Base-by-base conservation (phyloP, 768 basidiomycete species). In the Mycena filopes region DNA sequence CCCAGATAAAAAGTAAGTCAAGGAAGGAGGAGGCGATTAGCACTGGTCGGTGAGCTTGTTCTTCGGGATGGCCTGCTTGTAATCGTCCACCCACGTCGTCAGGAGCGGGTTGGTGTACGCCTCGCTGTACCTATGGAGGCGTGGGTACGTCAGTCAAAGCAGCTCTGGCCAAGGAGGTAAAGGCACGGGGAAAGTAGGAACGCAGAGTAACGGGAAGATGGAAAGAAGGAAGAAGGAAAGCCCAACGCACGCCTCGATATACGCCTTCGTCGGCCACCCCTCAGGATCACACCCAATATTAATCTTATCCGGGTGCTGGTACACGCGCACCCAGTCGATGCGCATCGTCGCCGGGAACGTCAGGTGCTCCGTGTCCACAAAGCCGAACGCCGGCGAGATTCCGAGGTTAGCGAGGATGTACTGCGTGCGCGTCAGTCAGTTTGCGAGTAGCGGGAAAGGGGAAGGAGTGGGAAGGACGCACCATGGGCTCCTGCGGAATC, bases 311-410 rank as follows among this genome's bases (percentile, higher is more conserved):
- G 78, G 72, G 15, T 80, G 81, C 69, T 90, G 89, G 68, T 90
- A 91, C 20, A 98, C 91, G 2, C 95, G 87, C 56, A 96, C 87
- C 65, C 89, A 96, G 72, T 97, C 95, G 55, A 96, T 79, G 63
- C 80, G 80, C 92, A 96, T 90, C 33, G 80, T 81, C 16, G 86
- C 75, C 3, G 87, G 87, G 71, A 90, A 83, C 16, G 76, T 74
- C 28, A 93, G 72, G 38, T 86, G 70, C 10, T 80, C 79, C 55
- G 88, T 81, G 67, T 93, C 87, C 70, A 93, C 86, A 13, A 75
- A 81, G 21, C 89, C 91, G 75, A 94, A 94, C 71, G 84, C 87
- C 43, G 77, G 67, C 8, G 90, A 92, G 60, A 92, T 86, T 46
- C 91, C 92, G 33, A 91, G 82, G 65, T 92, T 91, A 50, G 85